Base-by-base conservation (phyloP, 768 basidiomycete genomes). In the Porphyrellus cyaneotinctus region DNA sequence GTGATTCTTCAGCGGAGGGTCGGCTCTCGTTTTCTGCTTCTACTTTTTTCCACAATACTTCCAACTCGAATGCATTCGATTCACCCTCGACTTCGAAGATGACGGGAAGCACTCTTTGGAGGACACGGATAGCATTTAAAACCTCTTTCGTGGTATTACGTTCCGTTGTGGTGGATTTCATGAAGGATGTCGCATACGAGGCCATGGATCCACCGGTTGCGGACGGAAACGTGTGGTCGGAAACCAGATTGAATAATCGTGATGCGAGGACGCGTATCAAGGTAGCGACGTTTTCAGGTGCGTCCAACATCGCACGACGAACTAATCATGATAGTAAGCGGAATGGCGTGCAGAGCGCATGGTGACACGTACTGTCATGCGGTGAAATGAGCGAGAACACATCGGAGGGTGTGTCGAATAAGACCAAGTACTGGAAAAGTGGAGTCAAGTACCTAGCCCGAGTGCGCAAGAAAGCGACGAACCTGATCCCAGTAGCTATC, bases 401-500 rank as follows among this genome's bases (percentile, higher is more conserved):
- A 60, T 95, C 92, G 0, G 91, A 89, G 1, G 90, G 81, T 9
- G 90, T 88, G 73, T 95, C 91, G 66, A 95, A 95, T 17, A 97
- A 75, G 42, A 80, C 70, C 58, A 88, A 84, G 64, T 88, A 97
- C 90, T 94, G 62, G 15, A 22, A 37, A 54, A 23, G 36, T 53
- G 43, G 23, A 53, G 39, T 57, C 42, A 39, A 30, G 48, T 22
- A 14, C 20, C 15, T 12, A 8, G 28, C 20, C 20, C 31, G 43
- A 44, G 23, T 26, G 35, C 38, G 7, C 24, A 30, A 51, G 49
- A 30, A 23, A 32, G 44, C 17, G 26, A 63, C 81, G 62, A 58
- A 89, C 91, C 74, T 95, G 93, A 53, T 92, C 80, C 93, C 93
- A 95, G 64, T 95, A 94, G n/a, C 67, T 73, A 64, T 97, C 94